Evolutionary conservation across 495 filamentous ascomycete genomes (phyloP), one percentile per base, ranked within the genome.

Genomic region (Penicillium ochrochloron): DNA sequence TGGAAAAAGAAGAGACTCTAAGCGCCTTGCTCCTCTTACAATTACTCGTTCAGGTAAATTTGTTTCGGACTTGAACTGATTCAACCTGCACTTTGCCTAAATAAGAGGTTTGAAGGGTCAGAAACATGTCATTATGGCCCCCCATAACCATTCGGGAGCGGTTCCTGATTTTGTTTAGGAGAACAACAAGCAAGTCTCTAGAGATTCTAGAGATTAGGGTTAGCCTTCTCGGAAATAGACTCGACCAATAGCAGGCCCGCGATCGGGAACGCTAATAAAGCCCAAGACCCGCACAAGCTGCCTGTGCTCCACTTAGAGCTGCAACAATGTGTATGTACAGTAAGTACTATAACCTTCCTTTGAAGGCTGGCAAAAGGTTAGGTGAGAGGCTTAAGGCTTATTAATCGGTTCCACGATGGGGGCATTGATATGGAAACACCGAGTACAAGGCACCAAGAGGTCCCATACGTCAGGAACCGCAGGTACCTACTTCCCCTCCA

Each of bases 401-500:
- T 33, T 11, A n/a, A 7, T 15, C 14, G 53, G 61, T 66, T 58
- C 27, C 57, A 71, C 52, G 21, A n/a, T n/a, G n/a, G n/a, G 41
- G 15, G 59, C 10, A 11, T 56, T 62, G 29, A 59, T 35, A 65
- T 65, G 68, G 58, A 58, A 67, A 56, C 29, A 23, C 57, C 11
- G 12, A 46, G 25, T 4, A 27, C 25, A 27, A 25, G 57, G 52
- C 35, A n/a, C 33, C 44, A 17, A 15, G 9, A 21, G 19, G 25
- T 29, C 59, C 59, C 51, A 65, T 72, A 69, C 65, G 70, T 74
- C 70, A 75, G 70, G 41, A 71, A 52, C 63, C 46, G 44, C 50
- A 63, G 46, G 31, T 1, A 54, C 25, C 25, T 1, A 27, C 39
- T 61, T 2, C 23, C 44, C 25, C 25, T 65, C 57, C 56, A 69